Conservation (phyloP, 164 flowering plant species). For the Vitis amurensis region DNA sequence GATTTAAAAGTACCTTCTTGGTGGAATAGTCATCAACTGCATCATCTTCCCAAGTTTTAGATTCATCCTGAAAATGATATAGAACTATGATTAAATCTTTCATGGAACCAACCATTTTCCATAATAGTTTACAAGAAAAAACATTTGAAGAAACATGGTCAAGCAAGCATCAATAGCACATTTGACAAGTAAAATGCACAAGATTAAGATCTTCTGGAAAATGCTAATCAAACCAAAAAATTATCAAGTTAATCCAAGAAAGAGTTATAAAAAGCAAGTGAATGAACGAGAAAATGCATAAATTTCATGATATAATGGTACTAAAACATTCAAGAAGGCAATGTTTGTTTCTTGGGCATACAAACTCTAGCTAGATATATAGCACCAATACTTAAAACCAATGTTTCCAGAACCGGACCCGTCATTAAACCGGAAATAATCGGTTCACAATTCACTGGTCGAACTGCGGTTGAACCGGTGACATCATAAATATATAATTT, state of each 20-base stretch:
- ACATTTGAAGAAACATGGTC: background rate
- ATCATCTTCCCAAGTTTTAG: conserved; percentile 52
- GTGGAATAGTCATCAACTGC: conserved; percentile 23
- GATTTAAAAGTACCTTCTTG: conserved; percentile 43
- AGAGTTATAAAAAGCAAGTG: background rate
- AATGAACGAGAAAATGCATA: background rate
- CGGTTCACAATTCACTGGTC: no score
- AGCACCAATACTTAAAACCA: background rate
- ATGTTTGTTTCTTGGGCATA: background rate
- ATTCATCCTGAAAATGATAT: conserved; percentile 60
- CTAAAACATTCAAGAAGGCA: background rate
- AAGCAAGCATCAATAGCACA: background rate
- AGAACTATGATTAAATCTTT: background rate
- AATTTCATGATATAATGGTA: background rate
- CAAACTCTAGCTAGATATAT: background rate
- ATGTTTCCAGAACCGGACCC: no score
- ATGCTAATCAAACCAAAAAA: background rate
- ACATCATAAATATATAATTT: no score
- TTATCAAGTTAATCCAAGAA: conserved; percentile 1
- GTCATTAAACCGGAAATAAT: no score
- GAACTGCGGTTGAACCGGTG: no score
- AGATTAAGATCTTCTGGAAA: background rate
- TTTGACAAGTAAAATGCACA: background rate
- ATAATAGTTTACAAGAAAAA: background rate
- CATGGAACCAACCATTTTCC: background rate